Evolutionary conservation across 1,139 yeast genomes (phyloP).

Genomic region (Arxiozyma telluris): DNA sequence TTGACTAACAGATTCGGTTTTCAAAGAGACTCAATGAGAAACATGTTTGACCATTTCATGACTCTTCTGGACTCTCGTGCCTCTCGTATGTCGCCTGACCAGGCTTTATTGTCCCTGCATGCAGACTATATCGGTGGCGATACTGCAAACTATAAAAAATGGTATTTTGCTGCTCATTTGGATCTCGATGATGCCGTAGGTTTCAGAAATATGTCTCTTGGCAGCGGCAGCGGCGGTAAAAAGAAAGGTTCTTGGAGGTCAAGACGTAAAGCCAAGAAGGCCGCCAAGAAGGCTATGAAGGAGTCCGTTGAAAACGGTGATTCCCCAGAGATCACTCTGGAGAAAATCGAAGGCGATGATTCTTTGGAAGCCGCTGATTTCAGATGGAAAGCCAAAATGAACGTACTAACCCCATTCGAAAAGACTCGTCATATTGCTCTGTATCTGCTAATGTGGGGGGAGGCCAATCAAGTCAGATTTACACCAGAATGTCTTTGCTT

Average conservation of each 20-base stretch:
- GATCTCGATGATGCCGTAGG: slow-evolving; percentile 79
- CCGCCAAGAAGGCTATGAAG: slow-evolving; percentile 42
- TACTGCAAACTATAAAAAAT: slow-evolving; percentile 81
- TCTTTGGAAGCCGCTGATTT: slow-evolving; percentile 71
- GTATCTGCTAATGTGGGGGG: slow-evolving; percentile 94
- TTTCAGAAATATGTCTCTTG: slow-evolving; percentile 69
- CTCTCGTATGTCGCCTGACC: slow-evolving; percentile 94
- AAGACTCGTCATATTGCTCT: slow-evolving; percentile 86
- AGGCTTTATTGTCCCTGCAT: slow-evolving; percentile 84
- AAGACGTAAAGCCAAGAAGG: slow-evolving; percentile 48
- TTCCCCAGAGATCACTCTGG: slow-evolving; percentile 38
- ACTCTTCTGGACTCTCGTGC: slow-evolving; percentile 87
- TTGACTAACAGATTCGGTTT: slow-evolving; percentile 88
- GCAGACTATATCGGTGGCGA: slow-evolving; percentile 97
- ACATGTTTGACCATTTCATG: slow-evolving; percentile 95
- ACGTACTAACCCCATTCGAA: slow-evolving; percentile 57
- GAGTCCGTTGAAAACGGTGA: slow-evolving; percentile 31
- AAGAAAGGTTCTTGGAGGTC: slow-evolving; percentile 33
- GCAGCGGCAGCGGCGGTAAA: slow-evolving; percentile 36
- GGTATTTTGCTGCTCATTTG: slow-evolving; percentile 93
- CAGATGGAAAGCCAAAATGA: slow-evolving; percentile 79
- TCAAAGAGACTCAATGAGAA: slow-evolving; percentile 95
- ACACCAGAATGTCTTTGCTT: slow-evolving; percentile 89
- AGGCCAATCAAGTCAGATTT: slow-evolving; percentile 94
- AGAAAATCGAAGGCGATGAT: slow-evolving; percentile 82